Evolutionary conservation across 345 rosid species (phyloP).

Genomic region (Mercurialis annua): DNA sequence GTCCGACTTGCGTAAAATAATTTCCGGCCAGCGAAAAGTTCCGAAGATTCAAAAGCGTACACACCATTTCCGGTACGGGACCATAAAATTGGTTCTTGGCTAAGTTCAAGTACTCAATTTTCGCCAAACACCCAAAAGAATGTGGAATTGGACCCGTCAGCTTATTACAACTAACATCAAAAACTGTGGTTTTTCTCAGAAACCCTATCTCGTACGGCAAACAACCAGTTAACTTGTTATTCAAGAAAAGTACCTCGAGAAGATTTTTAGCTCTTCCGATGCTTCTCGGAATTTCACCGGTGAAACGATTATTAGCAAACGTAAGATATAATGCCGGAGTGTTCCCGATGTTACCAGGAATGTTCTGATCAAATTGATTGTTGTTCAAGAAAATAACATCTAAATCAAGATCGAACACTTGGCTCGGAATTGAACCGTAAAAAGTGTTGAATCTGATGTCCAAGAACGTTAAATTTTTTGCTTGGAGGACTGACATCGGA

Average conservation of each 20-base stretch:
- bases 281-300: slow-evolving; percentile 45
- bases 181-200: slow-evolving; percentile 26
- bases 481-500: slow-evolving; percentile 31
- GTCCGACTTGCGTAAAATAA: slow-evolving; percentile 59
- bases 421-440: slow-evolving; percentile 32
- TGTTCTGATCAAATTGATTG: slow-evolving; percentile 32
- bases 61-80: slow-evolving; percentile 45
- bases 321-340: slow-evolving; percentile 50
- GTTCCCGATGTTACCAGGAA: slow-evolving; percentile 44
- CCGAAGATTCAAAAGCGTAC: slow-evolving; percentile 36
- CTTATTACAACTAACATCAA: slow-evolving; percentile 43
- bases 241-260: slow-evolving; percentile 49
- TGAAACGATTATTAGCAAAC: slow-evolving; percentile 49
- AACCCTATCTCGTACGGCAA: slow-evolving; percentile 53
- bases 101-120: slow-evolving; percentile 36
- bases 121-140: slow-evolving; percentile 51
- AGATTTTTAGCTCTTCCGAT: slow-evolving; percentile 39
- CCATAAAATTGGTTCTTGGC: slow-evolving; percentile 42
- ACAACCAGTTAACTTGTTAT: slow-evolving; percentile 47
- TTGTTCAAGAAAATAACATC: slow-evolving; percentile 59
- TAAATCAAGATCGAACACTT: slow-evolving; percentile 37
- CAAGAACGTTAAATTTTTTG: slow-evolving; percentile 35
- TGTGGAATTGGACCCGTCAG: slow-evolving; percentile 51
- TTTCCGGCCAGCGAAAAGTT: slow-evolving; percentile 37
- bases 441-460: slow-evolving; percentile 52